Evolutionary conservation across 148 eudicot genomes (phyloP).

Genomic region (Vaccinium myrtillus): DNA sequence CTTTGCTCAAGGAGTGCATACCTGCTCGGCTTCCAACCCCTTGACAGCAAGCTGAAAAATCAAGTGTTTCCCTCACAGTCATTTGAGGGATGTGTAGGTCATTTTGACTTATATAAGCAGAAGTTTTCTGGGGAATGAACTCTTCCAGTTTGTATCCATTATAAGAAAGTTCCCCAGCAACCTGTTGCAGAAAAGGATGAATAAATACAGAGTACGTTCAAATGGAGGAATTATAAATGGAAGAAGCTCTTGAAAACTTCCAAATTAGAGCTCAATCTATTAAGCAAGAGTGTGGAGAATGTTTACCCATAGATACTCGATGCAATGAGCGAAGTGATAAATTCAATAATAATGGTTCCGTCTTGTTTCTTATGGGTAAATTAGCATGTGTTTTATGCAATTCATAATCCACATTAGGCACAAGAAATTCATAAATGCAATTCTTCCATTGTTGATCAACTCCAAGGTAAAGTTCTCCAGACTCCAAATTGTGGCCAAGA

Average conservation of each 20-base stretch:
- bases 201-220: background rate
- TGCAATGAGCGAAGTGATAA: background rate
- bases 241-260: background rate
- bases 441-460: background rate
- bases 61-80: slow-evolving; percentile 77
- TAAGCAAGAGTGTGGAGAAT: background rate
- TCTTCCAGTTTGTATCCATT: slow-evolving; percentile 63
- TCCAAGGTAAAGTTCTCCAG: background rate
- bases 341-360: background rate
- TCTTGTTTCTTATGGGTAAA: background rate
- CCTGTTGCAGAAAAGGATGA: slow-evolving; percentile 28
- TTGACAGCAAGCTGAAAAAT: slow-evolving; percentile 78
- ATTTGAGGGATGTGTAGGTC: slow-evolving; percentile 77
- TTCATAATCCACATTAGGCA: background rate
- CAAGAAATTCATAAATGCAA: background rate
- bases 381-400: background rate
- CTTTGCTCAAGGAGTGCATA: slow-evolving; percentile 11
- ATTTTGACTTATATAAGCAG: slow-evolving; percentile 71
- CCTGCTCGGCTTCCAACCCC: slow-evolving; percentile 81
- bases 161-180: slow-evolving; percentile 60
- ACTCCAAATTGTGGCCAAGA: background rate
- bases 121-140: slow-evolving; percentile 70
- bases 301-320: background rate
- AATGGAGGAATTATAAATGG: background rate
- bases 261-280: background rate